A percentile compares a stretch with the other conserved stretches of the same genome.
Evolutionary conservation across 768 basidiomycete genomes (phyloP).

Genomic region (Trametes punicea): DNA sequence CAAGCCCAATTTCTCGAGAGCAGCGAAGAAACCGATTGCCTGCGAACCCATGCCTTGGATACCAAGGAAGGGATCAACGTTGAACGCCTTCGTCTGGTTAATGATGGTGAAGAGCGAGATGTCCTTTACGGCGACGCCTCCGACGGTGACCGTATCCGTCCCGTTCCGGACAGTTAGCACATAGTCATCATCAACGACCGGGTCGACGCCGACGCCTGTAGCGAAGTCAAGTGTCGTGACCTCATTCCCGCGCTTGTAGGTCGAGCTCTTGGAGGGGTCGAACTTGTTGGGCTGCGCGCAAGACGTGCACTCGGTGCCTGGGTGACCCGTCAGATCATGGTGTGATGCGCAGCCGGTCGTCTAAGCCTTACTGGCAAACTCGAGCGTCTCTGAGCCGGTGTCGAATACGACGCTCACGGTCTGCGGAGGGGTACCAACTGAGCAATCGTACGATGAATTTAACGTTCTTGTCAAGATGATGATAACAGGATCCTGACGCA

Average conservation of each 20-base stretch:
- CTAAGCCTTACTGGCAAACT: conserved; percentile 43
- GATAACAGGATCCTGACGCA: conserved; percentile 15
- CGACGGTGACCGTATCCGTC: conserved; percentile 48
- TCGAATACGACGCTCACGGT: conserved; percentile 50
- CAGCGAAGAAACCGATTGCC: conserved; percentile 49
- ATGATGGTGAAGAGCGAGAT: conserved; percentile 50
- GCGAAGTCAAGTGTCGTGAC: conserved; percentile 47
- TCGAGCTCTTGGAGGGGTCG: conserved; percentile 46
- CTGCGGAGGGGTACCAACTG: conserved; percentile 56
- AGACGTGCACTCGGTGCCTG: conserved; percentile 42
- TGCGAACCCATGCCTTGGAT: conserved; percentile 53
- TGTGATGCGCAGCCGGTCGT: too few species aligned
- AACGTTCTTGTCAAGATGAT: background rate
- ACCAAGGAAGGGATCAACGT: conserved; percentile 53
- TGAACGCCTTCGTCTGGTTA: conserved; percentile 49
- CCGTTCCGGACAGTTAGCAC: conserved; percentile 43
- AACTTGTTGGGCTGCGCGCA: conserved; percentile 47
- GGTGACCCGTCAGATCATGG: background rate
- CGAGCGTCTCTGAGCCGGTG: conserved; percentile 48
- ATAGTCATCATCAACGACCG: conserved; percentile 47
- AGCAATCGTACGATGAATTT: background rate
- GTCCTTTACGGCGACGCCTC: conserved; percentile 37
- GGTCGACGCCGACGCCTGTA: conserved; percentile 53
- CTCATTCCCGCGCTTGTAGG: conserved; percentile 44
- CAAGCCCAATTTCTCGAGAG: conserved; percentile 45